Conservation (phyloP, 2,329 filamentous ascomycete species). For the Trichophyton verrucosum region DNA sequence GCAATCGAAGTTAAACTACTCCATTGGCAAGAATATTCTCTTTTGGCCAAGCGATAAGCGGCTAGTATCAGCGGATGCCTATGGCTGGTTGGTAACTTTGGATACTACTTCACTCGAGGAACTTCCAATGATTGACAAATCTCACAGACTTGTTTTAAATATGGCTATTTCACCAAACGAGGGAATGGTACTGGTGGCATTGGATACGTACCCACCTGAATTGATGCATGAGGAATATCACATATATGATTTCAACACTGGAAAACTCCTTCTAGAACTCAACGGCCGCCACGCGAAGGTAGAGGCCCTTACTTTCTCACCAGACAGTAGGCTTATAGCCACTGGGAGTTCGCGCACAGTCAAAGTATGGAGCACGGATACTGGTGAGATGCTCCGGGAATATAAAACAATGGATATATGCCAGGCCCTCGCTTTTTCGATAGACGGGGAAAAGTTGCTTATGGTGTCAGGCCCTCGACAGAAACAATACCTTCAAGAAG, state of each 20-base stretch:
- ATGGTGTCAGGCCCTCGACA: not conserved
- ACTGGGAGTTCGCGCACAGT: not conserved
- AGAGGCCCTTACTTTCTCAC: not conserved
- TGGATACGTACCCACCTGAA: too few species aligned
- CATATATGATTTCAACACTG: not conserved
- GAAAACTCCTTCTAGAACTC: not conserved
- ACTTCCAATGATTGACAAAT: not conserved
- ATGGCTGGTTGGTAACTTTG: not conserved
- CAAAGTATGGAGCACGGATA: conserved; percentile 9
- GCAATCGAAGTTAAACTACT: not conserved
- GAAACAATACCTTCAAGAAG: not conserved
- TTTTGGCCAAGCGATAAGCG: not conserved
- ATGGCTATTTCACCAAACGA: not conserved
- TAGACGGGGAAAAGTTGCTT: not conserved
- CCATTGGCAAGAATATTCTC: not conserved
- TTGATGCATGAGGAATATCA: too few species aligned
- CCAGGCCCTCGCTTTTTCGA: not conserved
- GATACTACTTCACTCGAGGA: not conserved
- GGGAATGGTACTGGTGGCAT: not conserved
- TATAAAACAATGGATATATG: not conserved
- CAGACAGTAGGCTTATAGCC: not conserved
- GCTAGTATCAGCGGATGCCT: not conserved
- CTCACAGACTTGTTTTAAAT: not conserved
- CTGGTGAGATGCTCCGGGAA: conserved; percentile 8
- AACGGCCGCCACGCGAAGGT: not conserved